These are phyloP conservation scores for Pleurotus giganteus DNA, from an alignment of 768 basidiomycete species.

Conservation along the genomic window DNA sequence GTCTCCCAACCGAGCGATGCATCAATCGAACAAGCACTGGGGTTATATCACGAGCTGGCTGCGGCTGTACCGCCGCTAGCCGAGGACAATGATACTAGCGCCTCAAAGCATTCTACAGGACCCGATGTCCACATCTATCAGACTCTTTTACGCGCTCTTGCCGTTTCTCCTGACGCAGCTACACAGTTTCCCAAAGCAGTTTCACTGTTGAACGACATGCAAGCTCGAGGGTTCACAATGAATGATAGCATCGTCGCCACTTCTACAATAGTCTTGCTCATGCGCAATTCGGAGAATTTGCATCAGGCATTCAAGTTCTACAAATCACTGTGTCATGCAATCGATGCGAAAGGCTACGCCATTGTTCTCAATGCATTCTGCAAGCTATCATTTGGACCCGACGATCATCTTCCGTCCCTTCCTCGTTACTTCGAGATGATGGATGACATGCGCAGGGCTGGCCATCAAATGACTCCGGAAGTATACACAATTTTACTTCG, in stretches of 20 bases:
- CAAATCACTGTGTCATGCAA: conserved; percentile 20
- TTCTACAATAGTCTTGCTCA: conserved; percentile 60
- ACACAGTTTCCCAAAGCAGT: conserved; percentile 48
- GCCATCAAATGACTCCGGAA: conserved; percentile 51
- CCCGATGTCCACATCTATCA: conserved; percentile 57
- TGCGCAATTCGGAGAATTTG: conserved; percentile 55
- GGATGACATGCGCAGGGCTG: conserved; percentile 72
- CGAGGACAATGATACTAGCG: conserved; percentile 16
- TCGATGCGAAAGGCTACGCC: conserved; percentile 60
- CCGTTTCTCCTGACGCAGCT: conserved; percentile 38
- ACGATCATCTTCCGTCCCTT: conserved; percentile 39
- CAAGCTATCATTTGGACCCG: conserved; percentile 49
- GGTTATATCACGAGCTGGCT: conserved; percentile 48
- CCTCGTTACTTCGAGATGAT: conserved; percentile 73
- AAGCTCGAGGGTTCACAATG: conserved; percentile 41
- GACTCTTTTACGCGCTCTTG: conserved; percentile 46
- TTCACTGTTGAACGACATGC: conserved; percentile 67
- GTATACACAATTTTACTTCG: conserved; percentile 70
- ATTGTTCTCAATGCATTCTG: conserved; percentile 65
- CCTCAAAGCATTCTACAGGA: conserved; percentile 31
- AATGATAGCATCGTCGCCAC: conserved; percentile 44
- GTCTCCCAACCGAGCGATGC: conserved; percentile 34
- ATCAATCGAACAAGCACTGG: conserved; percentile 51
- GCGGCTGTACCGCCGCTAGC: conserved; percentile 24
- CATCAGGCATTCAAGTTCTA: conserved; percentile 68